phyloP scores from a whole-genome alignment of 2,329 filamentous ascomycete species.

The Alternaria ventricosa region DNA sequence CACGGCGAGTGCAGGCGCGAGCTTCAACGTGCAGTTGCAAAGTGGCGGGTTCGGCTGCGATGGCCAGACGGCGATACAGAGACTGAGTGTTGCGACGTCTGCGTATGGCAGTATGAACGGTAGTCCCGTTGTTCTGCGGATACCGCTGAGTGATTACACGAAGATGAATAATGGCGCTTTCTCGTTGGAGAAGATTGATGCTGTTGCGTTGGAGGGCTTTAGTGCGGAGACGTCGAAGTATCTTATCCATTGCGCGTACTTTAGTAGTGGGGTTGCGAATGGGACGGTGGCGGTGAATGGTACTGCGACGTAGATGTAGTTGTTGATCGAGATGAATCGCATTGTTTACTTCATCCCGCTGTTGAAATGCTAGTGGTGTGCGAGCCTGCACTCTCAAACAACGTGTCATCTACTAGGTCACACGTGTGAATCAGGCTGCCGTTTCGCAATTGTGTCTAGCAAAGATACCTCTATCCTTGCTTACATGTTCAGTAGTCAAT shows the following conservation, averaged over 20 bases:
- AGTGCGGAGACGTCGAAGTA: conserved; percentile 3
- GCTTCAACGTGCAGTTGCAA: conserved; percentile 12
- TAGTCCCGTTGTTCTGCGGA: conserved; percentile 3
- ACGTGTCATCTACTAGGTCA: background rate
- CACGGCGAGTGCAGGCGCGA: conserved; percentile 2
- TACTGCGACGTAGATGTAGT: background rate
- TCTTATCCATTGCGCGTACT: conserved; percentile 12
- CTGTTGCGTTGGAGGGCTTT: conserved; percentile 5
- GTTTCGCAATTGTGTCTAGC: background rate
- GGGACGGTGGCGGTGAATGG: background rate
- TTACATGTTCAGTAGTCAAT: background rate
- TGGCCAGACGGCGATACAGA: conserved; percentile 1
- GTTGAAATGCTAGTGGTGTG: background rate
- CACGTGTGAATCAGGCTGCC: background rate
- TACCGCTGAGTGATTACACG: conserved; percentile 5
- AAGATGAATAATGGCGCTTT: conserved; percentile 1
- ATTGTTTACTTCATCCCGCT: background rate
- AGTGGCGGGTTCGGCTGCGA: conserved; percentile 3
- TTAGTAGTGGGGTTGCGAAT: background rate
- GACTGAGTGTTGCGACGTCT: conserved; percentile 1
- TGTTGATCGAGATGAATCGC: background rate
- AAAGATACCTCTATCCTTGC: background rate
- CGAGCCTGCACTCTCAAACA: background rate
- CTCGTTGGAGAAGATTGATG: conserved; percentile 4
- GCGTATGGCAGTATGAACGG: conserved; percentile 5